phyloP scores from a whole-genome alignment of 768 basidiomycete genomes.

The Suillus placidus region DNA sequence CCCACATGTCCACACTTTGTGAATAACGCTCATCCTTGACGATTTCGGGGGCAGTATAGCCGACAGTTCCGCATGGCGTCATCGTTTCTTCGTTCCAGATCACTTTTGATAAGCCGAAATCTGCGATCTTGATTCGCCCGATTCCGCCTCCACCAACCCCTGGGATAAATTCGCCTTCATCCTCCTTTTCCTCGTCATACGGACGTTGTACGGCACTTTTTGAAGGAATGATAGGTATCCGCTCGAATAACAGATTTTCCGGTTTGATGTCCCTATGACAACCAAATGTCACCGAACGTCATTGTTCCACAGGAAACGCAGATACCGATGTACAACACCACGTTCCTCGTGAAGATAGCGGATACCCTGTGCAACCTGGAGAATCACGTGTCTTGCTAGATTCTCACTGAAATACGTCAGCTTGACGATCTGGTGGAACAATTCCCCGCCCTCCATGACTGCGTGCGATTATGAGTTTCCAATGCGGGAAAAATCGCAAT shows the following conservation, averaged over 20 bases:
- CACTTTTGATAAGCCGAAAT: slow-evolving; percentile 96
- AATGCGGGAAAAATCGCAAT: slow-evolving; percentile 1
- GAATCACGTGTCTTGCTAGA: slow-evolving; percentile 94
- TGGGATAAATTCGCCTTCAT: slow-evolving; percentile 93
- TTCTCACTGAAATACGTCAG: slow-evolving; percentile 98
- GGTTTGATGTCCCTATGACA: slow-evolving; percentile 87
- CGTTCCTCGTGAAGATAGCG: slow-evolving; percentile 96
- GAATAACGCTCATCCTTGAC: slow-evolving; percentile 98
- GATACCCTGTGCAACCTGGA: slow-evolving; percentile 94
- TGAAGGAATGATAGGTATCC: slow-evolving; percentile 90
- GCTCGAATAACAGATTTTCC: slow-evolving; percentile 93
- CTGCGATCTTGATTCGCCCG: slow-evolving; percentile 97
- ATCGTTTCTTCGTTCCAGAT: slow-evolving; percentile 99
- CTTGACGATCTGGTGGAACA: slow-evolving; percentile 99
- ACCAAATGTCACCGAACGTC: not conserved
- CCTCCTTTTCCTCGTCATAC: slow-evolving; percentile 98
- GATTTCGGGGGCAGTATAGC: slow-evolving; percentile 99
- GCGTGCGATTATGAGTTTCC: slow-evolving; percentile 17
- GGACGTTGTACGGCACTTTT: slow-evolving; percentile 73
- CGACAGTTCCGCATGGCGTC: slow-evolving; percentile 99
- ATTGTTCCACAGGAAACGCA: not conserved
- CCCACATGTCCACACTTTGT: slow-evolving; percentile 99
- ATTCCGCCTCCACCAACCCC: slow-evolving; percentile 97
- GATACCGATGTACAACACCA: slow-evolving; percentile 91
- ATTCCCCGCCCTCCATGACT: slow-evolving; percentile 98